Conservation (phyloP, 768 basidiomycete species). For the Pleurotus citrinopileatus region DNA sequence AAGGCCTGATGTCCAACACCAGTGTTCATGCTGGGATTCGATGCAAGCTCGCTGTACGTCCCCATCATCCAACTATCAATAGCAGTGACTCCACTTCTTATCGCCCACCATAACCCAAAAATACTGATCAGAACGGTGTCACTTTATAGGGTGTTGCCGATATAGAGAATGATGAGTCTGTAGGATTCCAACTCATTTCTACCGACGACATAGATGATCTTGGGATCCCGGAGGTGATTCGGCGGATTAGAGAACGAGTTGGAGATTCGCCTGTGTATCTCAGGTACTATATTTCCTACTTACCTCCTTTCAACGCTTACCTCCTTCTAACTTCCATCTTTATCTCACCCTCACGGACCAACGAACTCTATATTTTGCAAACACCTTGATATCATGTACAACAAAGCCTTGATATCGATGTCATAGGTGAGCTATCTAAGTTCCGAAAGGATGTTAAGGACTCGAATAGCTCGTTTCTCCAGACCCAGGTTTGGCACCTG, state of each 20-base stretch:
- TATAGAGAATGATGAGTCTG: slow-evolving; percentile 63
- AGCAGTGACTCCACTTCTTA: slow-evolving; percentile 13
- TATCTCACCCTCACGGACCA: neutral
- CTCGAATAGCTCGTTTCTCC: neutral
- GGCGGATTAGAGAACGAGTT: slow-evolving; percentile 67
- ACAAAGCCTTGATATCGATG: slow-evolving; percentile 79
- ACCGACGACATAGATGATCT: slow-evolving; percentile 83
- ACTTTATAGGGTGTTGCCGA: slow-evolving; percentile 63
- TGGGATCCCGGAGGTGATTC: slow-evolving; percentile 67
- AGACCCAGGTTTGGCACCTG: slow-evolving; percentile 80
- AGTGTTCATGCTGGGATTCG: slow-evolving; percentile 88
- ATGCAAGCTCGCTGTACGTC: slow-evolving; percentile 56
- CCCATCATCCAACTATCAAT: neutral
- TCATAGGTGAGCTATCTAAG: slow-evolving; percentile 51
- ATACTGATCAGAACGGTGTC: too few relatives aligned
- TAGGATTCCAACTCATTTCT: slow-evolving; percentile 78
- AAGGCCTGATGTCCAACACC: slow-evolving; percentile 71
- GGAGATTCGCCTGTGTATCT: slow-evolving; percentile 78
- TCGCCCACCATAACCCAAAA: slow-evolving; percentile 27
- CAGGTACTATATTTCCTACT: too few relatives aligned
- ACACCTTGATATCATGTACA: too few relatives aligned
- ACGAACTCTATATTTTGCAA: too few relatives aligned
- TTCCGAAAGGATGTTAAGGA: neutral
- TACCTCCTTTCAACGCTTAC: too few relatives aligned
- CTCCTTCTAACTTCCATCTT: neutral